Conservation (phyloP, 148 eudicot species). For the Cornus suecica region DNA sequence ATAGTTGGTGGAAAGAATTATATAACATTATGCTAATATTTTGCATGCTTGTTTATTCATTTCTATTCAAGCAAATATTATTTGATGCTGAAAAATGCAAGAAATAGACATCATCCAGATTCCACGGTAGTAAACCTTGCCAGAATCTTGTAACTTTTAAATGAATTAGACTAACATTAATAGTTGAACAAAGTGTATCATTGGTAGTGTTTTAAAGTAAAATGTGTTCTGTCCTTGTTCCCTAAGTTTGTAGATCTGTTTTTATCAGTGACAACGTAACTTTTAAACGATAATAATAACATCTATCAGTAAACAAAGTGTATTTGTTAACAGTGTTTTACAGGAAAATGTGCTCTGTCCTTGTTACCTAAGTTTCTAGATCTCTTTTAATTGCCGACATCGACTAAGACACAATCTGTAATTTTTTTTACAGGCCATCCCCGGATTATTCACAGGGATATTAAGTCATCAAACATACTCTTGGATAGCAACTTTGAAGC, state of each 20-base stretch:
- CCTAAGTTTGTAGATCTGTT: background rate
- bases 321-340: too few relatives aligned
- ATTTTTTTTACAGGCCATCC: constrained; percentile 51
- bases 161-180: background rate
- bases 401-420: background rate
- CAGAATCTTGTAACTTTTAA: background rate
- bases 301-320: too few relatives aligned
- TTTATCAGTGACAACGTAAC: background rate
- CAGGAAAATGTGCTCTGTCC: too few relatives aligned
- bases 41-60: background rate
- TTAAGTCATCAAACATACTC: constrained; percentile 76
- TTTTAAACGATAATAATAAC: background rate
- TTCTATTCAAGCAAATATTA: background rate
- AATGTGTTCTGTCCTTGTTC: background rate
- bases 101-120: background rate
- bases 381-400: background rate
- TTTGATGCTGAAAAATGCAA: constrained; percentile 4
- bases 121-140: too few relatives aligned
- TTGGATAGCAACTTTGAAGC: constrained; percentile 80
- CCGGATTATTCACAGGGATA: constrained; percentile 82
- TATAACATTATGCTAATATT: background rate
- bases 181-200: too few relatives aligned
- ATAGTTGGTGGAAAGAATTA: background rate
- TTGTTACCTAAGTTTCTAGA: too few relatives aligned
- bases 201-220: background rate